Evolutionary conservation across 1,284 basidiomycete species (phyloP).

Genomic region (Boletus mariae): DNA sequence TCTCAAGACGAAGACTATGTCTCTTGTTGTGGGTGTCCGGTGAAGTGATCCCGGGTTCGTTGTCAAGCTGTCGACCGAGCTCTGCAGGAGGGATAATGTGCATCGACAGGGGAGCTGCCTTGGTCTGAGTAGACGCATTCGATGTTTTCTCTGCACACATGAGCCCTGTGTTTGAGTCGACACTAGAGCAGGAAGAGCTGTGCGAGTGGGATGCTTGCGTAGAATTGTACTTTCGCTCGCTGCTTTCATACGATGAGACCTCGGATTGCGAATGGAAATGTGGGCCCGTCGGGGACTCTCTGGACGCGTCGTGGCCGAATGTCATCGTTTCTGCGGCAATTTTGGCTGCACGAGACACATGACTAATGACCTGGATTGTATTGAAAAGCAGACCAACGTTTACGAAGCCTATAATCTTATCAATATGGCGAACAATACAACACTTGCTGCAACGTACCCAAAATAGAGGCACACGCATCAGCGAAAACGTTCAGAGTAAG

Average conservation of each 20-base stretch:
- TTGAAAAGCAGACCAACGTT: slow-evolving; percentile 65
- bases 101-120: neutral
- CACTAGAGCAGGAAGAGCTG: slow-evolving; percentile 14
- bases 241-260: neutral
- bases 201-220: slow-evolving; percentile 6
- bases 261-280: neutral
- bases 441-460: slow-evolving; percentile 43
- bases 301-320: slow-evolving; percentile 22
- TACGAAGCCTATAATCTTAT: slow-evolving; percentile 46
- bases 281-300: slow-evolving; percentile 21
- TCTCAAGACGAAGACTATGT: neutral
- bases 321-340: slow-evolving; percentile 20
- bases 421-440: slow-evolving; percentile 2
- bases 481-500: slow-evolving; percentile 48
- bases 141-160: slow-evolving; percentile 6
- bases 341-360: slow-evolving; percentile 32
- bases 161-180: slow-evolving; percentile 17
- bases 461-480: slow-evolving; percentile 47
- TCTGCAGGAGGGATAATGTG: slow-evolving; percentile 5
- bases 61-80: slow-evolving; percentile 11
- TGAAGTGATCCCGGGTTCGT: neutral
- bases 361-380: slow-evolving; percentile 61
- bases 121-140: slow-evolving; percentile 3
- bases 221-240: neutral
- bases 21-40: neutral